Base-by-base conservation (phyloP, 352 stramenopile species). In the Phytophthora sojae region DNA sequence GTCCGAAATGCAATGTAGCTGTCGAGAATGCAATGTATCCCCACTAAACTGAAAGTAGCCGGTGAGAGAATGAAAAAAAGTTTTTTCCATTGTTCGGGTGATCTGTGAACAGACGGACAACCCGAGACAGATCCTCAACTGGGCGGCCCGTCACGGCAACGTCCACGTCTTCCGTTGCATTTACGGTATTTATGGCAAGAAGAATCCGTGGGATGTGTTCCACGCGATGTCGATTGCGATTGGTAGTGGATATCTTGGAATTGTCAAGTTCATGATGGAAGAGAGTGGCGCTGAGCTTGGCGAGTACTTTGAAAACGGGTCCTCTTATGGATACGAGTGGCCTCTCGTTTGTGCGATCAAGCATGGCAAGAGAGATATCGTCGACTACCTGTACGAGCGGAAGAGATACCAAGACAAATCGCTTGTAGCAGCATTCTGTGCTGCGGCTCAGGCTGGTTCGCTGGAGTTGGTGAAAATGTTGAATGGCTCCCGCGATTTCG, bases 241-340 rank as follows among this genome's bases (percentile, higher is more conserved):
- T 50, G 32, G 47, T 32, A 30, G 54, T 60, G 54, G 54, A 50
- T 52, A 17, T 50, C 55, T 61, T 12, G 19, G 15, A 7, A 49
- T 59, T 49, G 53, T 59, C 51, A 57, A 54, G n/a, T 58, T 58
- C 45, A n/a, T 64, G 26, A 47, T 54, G 12, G 47, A 49, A 4
- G 25, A 44, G 11, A 35, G 57, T 29, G 42, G 57, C 19, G 39
- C n/a, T 17, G 42, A 26, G n/a, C 9, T 63, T 23, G 23, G 52
- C 7, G 39, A 53, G 6, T 63, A 29, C 42, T 11, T 32, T 32
- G 29, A 32, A 32, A 32, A 32, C 29, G 29, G 29, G 5, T 32
- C 29, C 29, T 32, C 29, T 7, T 32, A 32, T 32, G 29, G 29
- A 32, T 32, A 32, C 9, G 29, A 32, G 29, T 64, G 58, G 11